Evolutionary conservation across 495 filamentous ascomycete species (phyloP), one percentile per base, ranked within the genome.

Genomic region (Endocarpon pusillum): DNA sequence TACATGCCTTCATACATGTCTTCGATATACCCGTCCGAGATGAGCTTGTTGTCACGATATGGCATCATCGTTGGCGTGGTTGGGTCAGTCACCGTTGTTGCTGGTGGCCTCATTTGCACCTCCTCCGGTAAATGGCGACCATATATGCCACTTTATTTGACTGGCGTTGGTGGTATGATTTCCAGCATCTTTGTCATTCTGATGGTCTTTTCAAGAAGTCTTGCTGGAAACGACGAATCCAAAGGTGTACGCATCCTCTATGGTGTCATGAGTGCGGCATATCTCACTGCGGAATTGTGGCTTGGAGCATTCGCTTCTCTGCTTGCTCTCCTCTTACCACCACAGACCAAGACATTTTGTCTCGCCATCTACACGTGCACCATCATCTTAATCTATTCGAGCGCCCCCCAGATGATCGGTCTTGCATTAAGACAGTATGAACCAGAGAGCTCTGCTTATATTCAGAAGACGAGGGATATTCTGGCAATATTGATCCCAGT

Each of bases 231-330:
- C 6, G 41, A 38, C 21, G 20, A 49, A 23, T 15, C 14, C 16
- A 14, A 19, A 14, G 51, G 52, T 10, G 20, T 45, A 18, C 35
- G 21, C 25, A 31, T 56, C 11, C 35, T 54, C 5, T 56, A 54
- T 16, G 47, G 49, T 19, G 38, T 40, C 12, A 46, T 57, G 40
- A 42, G 34, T 18, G 29, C 39, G 2, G 53, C 53, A 6, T 51
- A 52, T 26, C 17, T 57, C 1, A 44, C 47, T 1, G 47, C 53
- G 5, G 52, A 57, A 34, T 34, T 43, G n/a, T 57, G 52, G 52
- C 47, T 53, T 17, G 52, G 52, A 7, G 38, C 42, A 1, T 17
- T 54, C 17, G 41, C 39, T 22, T 38, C 36, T 16, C 21, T 53
- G 10, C 29, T 57, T n/a, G 41, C 41, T 4, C 33, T 41, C 0